Conservation (phyloP, 208 protist species). For the Acanthamoeba rhysodes region DNA sequence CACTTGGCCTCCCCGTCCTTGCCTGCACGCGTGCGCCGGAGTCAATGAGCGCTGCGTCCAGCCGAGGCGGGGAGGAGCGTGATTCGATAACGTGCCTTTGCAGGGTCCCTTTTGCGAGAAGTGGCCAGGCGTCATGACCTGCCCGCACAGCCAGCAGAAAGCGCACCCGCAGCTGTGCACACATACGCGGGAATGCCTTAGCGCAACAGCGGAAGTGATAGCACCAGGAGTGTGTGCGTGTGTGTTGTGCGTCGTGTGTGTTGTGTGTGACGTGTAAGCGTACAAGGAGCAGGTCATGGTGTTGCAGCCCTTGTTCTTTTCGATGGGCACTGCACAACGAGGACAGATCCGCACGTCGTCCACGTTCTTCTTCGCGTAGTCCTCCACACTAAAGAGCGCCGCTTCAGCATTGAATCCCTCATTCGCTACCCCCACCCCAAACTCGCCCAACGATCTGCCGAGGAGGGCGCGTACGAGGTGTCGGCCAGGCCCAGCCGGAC, state of each 20-base stretch:
- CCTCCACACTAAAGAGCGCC: neutral
- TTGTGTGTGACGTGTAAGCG: too few species aligned
- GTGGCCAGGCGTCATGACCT: slow-evolving; percentile 60
- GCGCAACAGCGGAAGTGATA: too few species aligned
- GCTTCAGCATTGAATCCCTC: neutral
- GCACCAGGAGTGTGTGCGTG: too few species aligned
- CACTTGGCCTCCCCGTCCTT: slow-evolving; percentile 45
- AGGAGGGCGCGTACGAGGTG: slow-evolving; percentile 11
- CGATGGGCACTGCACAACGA: slow-evolving; percentile 20
- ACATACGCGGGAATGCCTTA: neutral
- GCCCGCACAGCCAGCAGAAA: slow-evolving; percentile 62
- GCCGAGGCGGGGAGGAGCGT: neutral
- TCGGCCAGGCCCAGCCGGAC: neutral
- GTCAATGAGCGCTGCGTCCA: too few species aligned
- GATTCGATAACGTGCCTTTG: slow-evolving; percentile 4
- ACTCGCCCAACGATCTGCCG: too few species aligned
- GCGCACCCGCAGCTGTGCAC: slow-evolving; percentile 27
- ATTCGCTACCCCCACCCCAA: too few species aligned
- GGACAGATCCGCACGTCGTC: slow-evolving; percentile 52
- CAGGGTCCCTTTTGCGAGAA: slow-evolving; percentile 50
- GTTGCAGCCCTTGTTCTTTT: slow-evolving; percentile 72
- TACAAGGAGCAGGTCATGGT: slow-evolving; percentile 55
- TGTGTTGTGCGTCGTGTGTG: too few species aligned
- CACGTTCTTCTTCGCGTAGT: slow-evolving; percentile 45
- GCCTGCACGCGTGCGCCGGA: neutral